A percentile compares a stretch with the other conserved stretches of the same genome.
Evolutionary conservation across 305 asterid genomes (phyloP).

Genomic region (Fraxinus velutina): DNA sequence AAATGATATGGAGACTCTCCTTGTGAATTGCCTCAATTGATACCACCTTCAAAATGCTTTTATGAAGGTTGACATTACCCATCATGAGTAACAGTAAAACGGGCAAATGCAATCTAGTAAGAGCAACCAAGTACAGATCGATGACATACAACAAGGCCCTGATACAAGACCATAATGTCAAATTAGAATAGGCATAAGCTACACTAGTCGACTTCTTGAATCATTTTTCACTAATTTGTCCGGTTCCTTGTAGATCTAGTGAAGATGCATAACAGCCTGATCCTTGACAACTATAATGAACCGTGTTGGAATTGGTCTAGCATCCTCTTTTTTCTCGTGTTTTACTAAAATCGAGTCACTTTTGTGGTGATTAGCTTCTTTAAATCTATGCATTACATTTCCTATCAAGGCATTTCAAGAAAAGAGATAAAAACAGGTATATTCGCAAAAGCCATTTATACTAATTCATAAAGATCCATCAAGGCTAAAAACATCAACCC

Average conservation of each 20-base stretch:
- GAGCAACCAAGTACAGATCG: not conserved
- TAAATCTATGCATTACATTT: not conserved
- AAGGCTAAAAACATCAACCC: slow-evolving; percentile 7
- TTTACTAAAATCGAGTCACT: not conserved
- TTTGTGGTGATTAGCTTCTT: not conserved
- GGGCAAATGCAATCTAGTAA: not conserved
- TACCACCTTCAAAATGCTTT: not conserved
- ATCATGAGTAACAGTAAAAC: not conserved
- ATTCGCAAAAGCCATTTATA: slow-evolving; percentile 13
- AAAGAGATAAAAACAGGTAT: not conserved
- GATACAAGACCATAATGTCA: not conserved
- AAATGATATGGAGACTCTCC: not conserved
- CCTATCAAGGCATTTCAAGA: not conserved
- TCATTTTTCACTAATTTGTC: not conserved
- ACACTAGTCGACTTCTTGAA: not conserved
- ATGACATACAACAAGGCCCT: not conserved
- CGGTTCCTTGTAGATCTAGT: not conserved
- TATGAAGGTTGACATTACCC: not conserved
- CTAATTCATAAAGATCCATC: slow-evolving; percentile 13
- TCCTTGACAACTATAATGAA: not conserved
- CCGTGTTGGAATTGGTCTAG: not conserved
- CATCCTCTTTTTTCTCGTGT: not conserved
- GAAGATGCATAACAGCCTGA: not conserved
- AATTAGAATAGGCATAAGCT: not conserved
- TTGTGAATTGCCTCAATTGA: not conserved